A percentile compares a stretch with the other conserved stretches of the same genome.
Evolutionary conservation across 805 yeast species (phyloP).

Genomic region (Lachancea thermotolerans): DNA sequence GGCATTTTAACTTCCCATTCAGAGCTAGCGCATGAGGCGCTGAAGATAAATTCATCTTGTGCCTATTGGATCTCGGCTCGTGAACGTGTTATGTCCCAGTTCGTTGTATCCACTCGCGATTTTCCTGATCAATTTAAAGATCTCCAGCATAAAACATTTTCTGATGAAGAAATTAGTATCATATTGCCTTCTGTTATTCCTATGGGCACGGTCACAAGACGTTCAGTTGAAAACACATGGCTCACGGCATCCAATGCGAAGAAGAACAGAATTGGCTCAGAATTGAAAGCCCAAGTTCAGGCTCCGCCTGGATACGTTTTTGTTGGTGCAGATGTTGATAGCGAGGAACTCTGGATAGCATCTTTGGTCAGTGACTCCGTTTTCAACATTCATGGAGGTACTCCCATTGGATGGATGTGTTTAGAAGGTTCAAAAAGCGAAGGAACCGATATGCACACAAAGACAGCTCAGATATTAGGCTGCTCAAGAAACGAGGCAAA

Average conservation of each 20-base stretch:
- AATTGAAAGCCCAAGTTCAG: constrained; percentile 73
- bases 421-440: constrained; percentile 88
- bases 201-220: constrained; percentile 94
- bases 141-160: constrained; percentile 8
- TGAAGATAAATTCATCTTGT: constrained; percentile 68
- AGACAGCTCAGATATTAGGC: constrained; percentile 83
- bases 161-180: constrained; percentile 45
- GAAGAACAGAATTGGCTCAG: constrained; percentile 79
- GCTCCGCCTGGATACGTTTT: constrained; percentile 88
- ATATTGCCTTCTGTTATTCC: constrained; percentile 79
- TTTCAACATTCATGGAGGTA: constrained; percentile 86
- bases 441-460: constrained; percentile 92
- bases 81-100: constrained; percentile 75
- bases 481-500: constrained; percentile 90
- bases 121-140: constrained; percentile 22
- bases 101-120: constrained; percentile 58
- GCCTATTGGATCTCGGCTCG: constrained; percentile 93
- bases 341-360: constrained; percentile 98
- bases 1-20: constrained; percentile 66
- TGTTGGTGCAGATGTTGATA: constrained; percentile 98
- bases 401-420: constrained; percentile 99
- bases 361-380: constrained; percentile 88
- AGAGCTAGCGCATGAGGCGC: constrained; percentile 66
- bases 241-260: constrained; percentile 95
- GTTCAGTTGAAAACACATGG: constrained; percentile 98